These are phyloP conservation scores for Russula sp. DNA, from an alignment of 768 basidiomycete species.

Conservation along the genomic window DNA sequence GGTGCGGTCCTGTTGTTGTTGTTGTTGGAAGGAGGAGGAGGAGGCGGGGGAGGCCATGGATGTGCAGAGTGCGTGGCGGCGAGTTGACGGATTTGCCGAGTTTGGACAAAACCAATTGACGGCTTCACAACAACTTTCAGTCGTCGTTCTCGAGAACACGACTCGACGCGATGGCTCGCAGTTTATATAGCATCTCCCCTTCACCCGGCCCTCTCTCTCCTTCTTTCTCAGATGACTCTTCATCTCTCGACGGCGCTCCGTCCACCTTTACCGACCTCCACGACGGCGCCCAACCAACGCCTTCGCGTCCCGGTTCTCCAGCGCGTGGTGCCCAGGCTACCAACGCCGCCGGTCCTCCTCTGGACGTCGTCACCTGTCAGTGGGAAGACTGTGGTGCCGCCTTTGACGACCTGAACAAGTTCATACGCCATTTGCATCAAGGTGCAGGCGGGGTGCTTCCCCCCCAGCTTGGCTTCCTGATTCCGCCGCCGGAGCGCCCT, in stretches of 20 bases:
- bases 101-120: neutral
- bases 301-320: constrained; percentile 38
- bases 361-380: constrained; percentile 64
- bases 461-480: neutral
- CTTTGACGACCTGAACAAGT: constrained; percentile 63
- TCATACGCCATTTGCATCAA: constrained; percentile 78
- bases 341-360: constrained; percentile 19
- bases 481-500: constrained; percentile 13
- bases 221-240: constrained; percentile 29
- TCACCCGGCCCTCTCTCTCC: constrained; percentile 38
- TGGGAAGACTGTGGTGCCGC: constrained; percentile 77
- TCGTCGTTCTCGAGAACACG: neutral
- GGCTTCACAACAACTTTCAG: neutral
- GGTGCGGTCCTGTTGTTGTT: neutral
- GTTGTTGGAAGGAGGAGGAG: constrained; percentile 1
- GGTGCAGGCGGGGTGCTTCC: constrained; percentile 40
- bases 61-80: neutral
- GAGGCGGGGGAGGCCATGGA: neutral
- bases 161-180: constrained; percentile 24
- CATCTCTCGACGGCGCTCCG: constrained; percentile 20
- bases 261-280: constrained; percentile 13
- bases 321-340: constrained; percentile 21
- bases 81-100: neutral
- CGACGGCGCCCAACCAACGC: constrained; percentile 24
- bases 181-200: constrained; percentile 33